Conservation (phyloP, 441 rosid species). For the Metrosideros polymorpha region DNA sequence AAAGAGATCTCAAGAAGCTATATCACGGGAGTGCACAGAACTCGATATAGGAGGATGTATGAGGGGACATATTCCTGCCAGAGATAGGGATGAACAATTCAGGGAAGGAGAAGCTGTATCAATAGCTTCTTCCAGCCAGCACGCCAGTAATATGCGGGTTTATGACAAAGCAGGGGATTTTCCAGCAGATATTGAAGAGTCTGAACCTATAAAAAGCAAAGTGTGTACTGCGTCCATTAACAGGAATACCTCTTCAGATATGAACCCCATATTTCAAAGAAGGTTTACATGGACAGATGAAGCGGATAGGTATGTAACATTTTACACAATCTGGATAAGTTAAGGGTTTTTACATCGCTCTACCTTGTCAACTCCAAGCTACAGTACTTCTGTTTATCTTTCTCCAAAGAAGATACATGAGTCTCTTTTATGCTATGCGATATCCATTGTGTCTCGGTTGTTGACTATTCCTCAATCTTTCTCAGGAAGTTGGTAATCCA, state of each 20-base stretch:
- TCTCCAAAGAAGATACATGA: not conserved
- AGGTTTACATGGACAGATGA: conserved; percentile 87
- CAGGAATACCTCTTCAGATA: conserved; percentile 34
- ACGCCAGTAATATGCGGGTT: conserved; percentile 6
- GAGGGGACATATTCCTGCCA: conserved; percentile 2
- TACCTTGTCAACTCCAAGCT: not conserved
- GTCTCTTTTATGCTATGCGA: not conserved
- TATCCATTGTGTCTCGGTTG: not conserved
- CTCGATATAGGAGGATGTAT: conserved; percentile 19
- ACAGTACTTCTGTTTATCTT: not conserved
- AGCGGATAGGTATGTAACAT: conserved; percentile 54
- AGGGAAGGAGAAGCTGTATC: conserved; percentile 15
- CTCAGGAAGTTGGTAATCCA: conserved; percentile 75
- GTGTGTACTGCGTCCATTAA: conserved; percentile 30
- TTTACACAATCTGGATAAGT: not conserved
- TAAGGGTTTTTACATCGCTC: not conserved
- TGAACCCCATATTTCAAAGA: conserved; percentile 33
- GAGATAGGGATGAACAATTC: conserved; percentile 19
- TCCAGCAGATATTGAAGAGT: conserved; percentile 24
- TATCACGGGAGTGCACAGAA: conserved; percentile 21
- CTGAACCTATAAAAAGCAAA: conserved; percentile 36
- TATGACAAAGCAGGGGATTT: conserved; percentile 21
- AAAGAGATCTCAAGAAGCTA: conserved; percentile 30
- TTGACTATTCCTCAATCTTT: not conserved
- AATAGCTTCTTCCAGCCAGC: conserved; percentile 23